Percentiles rank a stretch among this genome's conserved stretches.
These are phyloP conservation scores for Paspalum notatum DNA, from an alignment of 176 grass and related monocot species.

Conservation along the genomic window DNA sequence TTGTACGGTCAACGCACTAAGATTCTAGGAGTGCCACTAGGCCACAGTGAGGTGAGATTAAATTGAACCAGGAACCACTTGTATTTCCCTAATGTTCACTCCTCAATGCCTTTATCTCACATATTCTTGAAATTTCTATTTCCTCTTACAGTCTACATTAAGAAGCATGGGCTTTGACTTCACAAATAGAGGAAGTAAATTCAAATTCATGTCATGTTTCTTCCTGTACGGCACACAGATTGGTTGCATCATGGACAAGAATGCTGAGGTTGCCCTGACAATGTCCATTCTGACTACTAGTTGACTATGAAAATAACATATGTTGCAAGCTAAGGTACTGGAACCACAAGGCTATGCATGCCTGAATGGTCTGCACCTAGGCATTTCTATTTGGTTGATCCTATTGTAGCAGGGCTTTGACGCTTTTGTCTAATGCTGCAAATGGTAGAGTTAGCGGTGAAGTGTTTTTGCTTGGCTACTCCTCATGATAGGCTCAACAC, in stretches of 20 bases:
- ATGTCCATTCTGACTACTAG: slow-evolving; percentile 5
- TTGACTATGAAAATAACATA: not conserved
- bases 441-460: not conserved
- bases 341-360: not conserved
- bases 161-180: not conserved
- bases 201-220: slow-evolving; percentile 1
- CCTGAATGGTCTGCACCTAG: slow-evolving; percentile 19
- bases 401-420: slow-evolving; percentile 1
- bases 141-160: slow-evolving; percentile 21
- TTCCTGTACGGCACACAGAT: slow-evolving; percentile 27
- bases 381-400: slow-evolving; percentile 21
- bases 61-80: slow-evolving; percentile 20
- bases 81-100: not conserved
- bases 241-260: slow-evolving; percentile 20
- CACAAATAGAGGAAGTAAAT: not conserved
- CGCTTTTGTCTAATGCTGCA: not conserved
- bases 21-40: slow-evolving; percentile 31
- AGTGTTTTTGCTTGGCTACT: not conserved
- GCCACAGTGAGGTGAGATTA: slow-evolving; percentile 39
- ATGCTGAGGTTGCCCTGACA: slow-evolving; percentile 4
- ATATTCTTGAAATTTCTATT: not conserved
- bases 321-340: slow-evolving; percentile 30
- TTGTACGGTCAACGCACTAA: slow-evolving; percentile 55
- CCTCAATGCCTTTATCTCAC: slow-evolving; percentile 17
- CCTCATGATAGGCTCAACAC: too few species aligned